Percentiles rank a stretch among this genome's conserved stretches.
phyloP scores from a whole-genome alignment of 805 yeast genomes.

The Pichia cabralensis region DNA sequence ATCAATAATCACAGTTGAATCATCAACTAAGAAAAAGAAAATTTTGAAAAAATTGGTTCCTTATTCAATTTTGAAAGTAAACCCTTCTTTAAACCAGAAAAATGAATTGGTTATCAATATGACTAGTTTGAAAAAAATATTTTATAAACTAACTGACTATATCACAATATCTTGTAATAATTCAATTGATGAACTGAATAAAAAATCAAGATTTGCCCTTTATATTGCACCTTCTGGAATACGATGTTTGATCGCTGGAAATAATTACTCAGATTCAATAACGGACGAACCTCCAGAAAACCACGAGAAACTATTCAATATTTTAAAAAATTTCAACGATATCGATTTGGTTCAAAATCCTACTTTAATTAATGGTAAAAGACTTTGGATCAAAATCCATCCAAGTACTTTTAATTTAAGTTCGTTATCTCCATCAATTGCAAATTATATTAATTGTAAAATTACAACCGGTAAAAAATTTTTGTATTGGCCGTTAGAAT shows the following conservation, averaged over 20 bases:
- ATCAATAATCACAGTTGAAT: slow-evolving; percentile 1
- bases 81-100: slow-evolving; percentile 36
- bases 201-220: slow-evolving; percentile 24
- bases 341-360: slow-evolving; percentile 9
- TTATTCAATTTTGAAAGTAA: slow-evolving; percentile 31
- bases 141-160: slow-evolving; percentile 16
- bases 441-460: slow-evolving; percentile 36
- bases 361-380: slow-evolving; percentile 14
- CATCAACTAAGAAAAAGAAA: slow-evolving; percentile 3
- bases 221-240: slow-evolving; percentile 50
- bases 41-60: slow-evolving; percentile 6
- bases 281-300: slow-evolving; percentile 33
- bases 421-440: slow-evolving; percentile 54
- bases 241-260: slow-evolving; percentile 28
- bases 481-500: slow-evolving; percentile 63
- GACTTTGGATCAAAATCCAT: slow-evolving; percentile 52
- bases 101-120: slow-evolving; percentile 35
- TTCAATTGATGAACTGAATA: slow-evolving; percentile 3
- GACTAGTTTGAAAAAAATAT: slow-evolving; percentile 14
- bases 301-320: slow-evolving; percentile 12
- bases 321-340: slow-evolving; percentile 24
- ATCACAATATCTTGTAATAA: slow-evolving; percentile 5
- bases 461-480: slow-evolving; percentile 35
- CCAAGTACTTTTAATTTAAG: slow-evolving; percentile 63
- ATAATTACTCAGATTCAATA: slow-evolving; percentile 24